Conservation (phyloP, 495 filamentous ascomycete genomes). For the Wilcoxina mikolae region DNA sequence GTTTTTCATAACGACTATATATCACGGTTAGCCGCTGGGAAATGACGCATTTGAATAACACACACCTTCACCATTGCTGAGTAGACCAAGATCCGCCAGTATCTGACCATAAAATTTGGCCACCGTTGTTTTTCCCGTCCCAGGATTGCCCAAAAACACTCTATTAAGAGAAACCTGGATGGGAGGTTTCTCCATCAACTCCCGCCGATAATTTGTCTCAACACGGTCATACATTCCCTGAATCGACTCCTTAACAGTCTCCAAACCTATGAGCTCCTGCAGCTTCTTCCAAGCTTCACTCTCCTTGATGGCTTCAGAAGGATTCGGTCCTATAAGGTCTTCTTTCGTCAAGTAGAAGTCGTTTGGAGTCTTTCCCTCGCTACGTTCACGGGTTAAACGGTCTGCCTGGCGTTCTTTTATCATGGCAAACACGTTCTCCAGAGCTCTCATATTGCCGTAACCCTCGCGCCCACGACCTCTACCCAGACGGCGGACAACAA, state of each 20-base stretch:
- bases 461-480: constrained; percentile 33
- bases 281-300: constrained; percentile 43
- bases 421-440: constrained; percentile 39
- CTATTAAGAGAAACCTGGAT: constrained; percentile 47
- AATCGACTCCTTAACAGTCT: constrained; percentile 42
- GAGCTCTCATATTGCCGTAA: constrained; percentile 44
- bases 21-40: neutral
- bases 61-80: constrained; percentile 37
- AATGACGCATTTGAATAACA: neutral
- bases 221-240: constrained; percentile 37
- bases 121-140: constrained; percentile 64
- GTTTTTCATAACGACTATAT: constrained; percentile 49
- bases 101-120: constrained; percentile 59
- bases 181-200: constrained; percentile 36
- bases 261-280: constrained; percentile 40
- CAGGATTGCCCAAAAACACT: constrained; percentile 55
- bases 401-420: constrained; percentile 42
- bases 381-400: constrained; percentile 35
- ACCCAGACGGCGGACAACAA: constrained; percentile 42
- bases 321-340: constrained; percentile 49
- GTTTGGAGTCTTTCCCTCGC: constrained; percentile 18
- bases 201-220: constrained; percentile 40
- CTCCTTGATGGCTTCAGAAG: constrained; percentile 33
- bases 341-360: constrained; percentile 35
- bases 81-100: constrained; percentile 43